Conservation (phyloP, 768 basidiomycete genomes). For the Boletus speciosus region DNA sequence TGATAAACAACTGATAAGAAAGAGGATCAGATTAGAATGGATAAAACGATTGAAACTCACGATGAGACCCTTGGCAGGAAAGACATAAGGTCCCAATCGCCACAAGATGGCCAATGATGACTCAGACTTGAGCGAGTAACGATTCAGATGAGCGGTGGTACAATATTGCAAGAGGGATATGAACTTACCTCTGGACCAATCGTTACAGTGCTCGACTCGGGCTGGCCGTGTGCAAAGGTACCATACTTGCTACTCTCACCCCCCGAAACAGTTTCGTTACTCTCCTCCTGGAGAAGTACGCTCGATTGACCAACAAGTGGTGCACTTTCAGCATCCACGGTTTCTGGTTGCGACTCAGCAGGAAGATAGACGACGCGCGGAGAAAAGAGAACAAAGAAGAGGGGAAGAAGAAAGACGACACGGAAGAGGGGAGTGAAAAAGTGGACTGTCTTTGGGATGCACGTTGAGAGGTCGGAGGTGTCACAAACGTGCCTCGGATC, state of each 20-base stretch:
- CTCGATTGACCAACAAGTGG: slow-evolving; percentile 39
- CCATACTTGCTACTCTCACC: slow-evolving; percentile 62
- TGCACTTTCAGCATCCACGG: slow-evolving; percentile 19
- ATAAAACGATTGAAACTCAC: slow-evolving; percentile 11
- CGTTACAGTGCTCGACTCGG: background rate
- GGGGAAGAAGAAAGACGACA: slow-evolving; percentile 54
- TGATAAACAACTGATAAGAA: slow-evolving; percentile 53
- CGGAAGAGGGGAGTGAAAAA: slow-evolving; percentile 61
- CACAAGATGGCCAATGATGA: slow-evolving; percentile 17
- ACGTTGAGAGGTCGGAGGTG: slow-evolving; percentile 22
- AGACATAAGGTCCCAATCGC: slow-evolving; percentile 19
- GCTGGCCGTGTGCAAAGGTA: slow-evolving; percentile 45
- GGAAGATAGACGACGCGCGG: slow-evolving; percentile 64
- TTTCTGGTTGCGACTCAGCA: slow-evolving; percentile 17
- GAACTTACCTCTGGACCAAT: slow-evolving; percentile 10
- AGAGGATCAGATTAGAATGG: background rate
- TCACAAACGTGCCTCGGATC: slow-evolving; percentile 20
- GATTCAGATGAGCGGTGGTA: background rate
- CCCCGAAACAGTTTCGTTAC: slow-evolving; percentile 32
- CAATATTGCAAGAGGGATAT: background rate
- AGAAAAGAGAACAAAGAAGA: slow-evolving; percentile 57
- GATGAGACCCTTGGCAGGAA: slow-evolving; percentile 22
- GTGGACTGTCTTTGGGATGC: slow-evolving; percentile 42
- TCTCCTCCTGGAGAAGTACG: slow-evolving; percentile 53
- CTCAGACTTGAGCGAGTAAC: slow-evolving; percentile 1